Base-by-base conservation (phyloP, 2,329 filamentous ascomycete genomes). In the Phoma sp. region DNA sequence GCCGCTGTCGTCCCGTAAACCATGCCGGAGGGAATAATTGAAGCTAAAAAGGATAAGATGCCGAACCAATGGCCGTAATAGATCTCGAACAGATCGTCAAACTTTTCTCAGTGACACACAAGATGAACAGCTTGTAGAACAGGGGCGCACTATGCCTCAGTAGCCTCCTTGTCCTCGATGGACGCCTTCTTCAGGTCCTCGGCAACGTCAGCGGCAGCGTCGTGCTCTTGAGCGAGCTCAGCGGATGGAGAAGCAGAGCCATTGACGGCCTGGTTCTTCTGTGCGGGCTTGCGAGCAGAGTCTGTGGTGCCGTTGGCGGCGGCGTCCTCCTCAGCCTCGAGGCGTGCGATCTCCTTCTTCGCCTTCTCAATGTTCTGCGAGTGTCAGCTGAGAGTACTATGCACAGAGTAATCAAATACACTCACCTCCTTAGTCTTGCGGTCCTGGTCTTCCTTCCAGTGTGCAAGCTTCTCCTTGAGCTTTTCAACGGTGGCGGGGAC, bases 341-440 rank as follows among this genome's bases (percentile, higher is more conserved):
- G 85, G 65, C 88, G 87, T 74, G 93, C 91, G 60, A 99, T 96
- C 77, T 97, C 92, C 78, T 93, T 93, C 82, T 96, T 90, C 57
- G 95, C 95, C 79, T 97, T 96, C 61, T 92, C 91, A 57, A 98
- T 89, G 83, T 99, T 99, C 95, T 98, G 26, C 20, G 21, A 12
- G 5, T 2, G 17, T 28, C 9, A 37, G 15, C 14, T 23, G 11
- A 18, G n/a, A 23, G 9, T 15, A 21, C 7, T 18, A 29, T n/a
- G 26, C 5, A 30, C 14, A 25, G 14, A 6, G 15, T 23, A 29
- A 15, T 23, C 9, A 9, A 3, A 14, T 37, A 15, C 62, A 79
- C 88, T 82, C 80, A 96, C 95, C 80, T 91, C 89, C 75, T 95
- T 86, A 17, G 95, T 99, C 83, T 97, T 92, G 61, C 85, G 83